These are phyloP conservation scores for Trichoderma arundinaceum DNA, from an alignment of 2,329 filamentous ascomycete species.

Conservation along the genomic window DNA sequence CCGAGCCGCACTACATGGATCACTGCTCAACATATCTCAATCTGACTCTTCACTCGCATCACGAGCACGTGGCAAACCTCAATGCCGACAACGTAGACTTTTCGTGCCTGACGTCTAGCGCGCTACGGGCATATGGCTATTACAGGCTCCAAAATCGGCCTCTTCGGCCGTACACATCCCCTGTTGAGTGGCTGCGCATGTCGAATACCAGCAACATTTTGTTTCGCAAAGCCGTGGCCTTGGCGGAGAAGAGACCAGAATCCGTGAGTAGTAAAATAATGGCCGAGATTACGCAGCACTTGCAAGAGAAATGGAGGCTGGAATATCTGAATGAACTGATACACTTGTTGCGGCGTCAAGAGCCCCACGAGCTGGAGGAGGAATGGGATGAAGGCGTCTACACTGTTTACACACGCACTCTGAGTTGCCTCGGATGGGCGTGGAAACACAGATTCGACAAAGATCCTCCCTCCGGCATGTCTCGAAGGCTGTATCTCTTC, in stretches of 20 bases:
- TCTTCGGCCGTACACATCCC: constrained; percentile 34
- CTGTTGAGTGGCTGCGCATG: constrained; percentile 36
- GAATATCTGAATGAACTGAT: neutral
- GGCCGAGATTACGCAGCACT: neutral
- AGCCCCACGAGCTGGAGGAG: constrained; percentile 17
- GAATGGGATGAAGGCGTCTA: constrained; percentile 32
- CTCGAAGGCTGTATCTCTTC: constrained; percentile 34
- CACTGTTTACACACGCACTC: constrained; percentile 34
- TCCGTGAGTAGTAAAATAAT: neutral
- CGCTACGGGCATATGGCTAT: constrained; percentile 35
- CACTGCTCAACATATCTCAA: constrained; percentile 34
- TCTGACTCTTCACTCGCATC: constrained; percentile 33
- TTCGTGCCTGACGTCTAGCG: constrained; percentile 33
- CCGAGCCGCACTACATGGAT: constrained; percentile 17
- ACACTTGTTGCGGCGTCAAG: neutral
- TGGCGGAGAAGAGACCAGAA: neutral
- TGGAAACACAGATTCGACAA: constrained; percentile 33
- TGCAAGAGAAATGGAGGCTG: neutral
- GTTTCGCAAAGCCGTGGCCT: constrained; percentile 32
- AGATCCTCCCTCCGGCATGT: constrained; percentile 15
- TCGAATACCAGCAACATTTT: constrained; percentile 34
- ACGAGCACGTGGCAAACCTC: constrained; percentile 33
- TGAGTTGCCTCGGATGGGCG: constrained; percentile 35
- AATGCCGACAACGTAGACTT: constrained; percentile 33
- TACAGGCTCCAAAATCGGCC: constrained; percentile 33